Percentiles rank a stretch among this genome's conserved stretches.
phyloP scores from a whole-genome alignment of 306 rosid genomes.

The Biancaea sappan region DNA sequence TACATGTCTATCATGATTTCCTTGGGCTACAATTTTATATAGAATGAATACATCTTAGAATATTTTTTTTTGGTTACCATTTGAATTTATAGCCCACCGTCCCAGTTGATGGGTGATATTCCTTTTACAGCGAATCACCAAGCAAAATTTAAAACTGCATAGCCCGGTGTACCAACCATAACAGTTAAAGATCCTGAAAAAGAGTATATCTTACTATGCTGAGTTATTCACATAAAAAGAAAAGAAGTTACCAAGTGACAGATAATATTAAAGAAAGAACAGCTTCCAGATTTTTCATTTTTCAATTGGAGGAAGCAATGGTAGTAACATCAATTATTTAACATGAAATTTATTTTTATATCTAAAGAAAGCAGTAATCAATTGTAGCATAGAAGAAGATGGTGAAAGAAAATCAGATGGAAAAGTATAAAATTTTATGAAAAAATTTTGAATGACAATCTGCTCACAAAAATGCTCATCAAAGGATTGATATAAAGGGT shows the following conservation, averaged over 20 bases:
- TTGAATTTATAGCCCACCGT: background rate
- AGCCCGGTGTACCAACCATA: conserved; percentile 5
- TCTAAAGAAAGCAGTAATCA: background rate
- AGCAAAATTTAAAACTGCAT: background rate
- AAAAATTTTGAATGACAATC: background rate
- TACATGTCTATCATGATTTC: too few relatives aligned
- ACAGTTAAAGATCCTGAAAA: conserved; percentile 21
- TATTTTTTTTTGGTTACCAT: background rate
- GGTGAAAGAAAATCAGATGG: background rate
- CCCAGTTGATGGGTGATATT: background rate
- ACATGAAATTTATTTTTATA: background rate
- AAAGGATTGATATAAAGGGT: background rate
- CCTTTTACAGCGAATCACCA: conserved; percentile 12
- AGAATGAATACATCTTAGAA: background rate
- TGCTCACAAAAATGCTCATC: background rate
- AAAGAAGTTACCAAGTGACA: background rate
- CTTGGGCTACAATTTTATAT: background rate
- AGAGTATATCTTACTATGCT: background rate
- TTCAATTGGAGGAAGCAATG: conserved; percentile 18
- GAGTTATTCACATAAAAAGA: background rate
- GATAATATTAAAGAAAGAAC: background rate
- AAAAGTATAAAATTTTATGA: background rate
- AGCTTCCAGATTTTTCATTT: background rate
- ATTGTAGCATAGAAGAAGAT: background rate
- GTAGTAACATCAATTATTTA: background rate